A percentile compares a stretch with the other conserved stretches of the same genome.
phyloP scores from a whole-genome alignment of 495 filamentous ascomycete genomes.

The Penicillium bovifimosum region DNA sequence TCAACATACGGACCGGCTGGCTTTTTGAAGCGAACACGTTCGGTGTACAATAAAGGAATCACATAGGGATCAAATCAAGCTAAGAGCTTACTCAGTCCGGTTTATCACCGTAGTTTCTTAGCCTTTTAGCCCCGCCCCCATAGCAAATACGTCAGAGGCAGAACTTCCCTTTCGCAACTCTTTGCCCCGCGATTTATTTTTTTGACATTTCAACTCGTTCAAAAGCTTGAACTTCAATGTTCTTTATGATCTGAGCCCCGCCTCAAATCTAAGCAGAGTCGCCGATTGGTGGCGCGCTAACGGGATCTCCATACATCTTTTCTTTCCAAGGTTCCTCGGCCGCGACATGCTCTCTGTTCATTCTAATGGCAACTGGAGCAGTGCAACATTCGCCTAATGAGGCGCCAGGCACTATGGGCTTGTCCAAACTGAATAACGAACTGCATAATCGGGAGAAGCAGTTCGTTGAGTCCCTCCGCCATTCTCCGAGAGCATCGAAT shows the following conservation, averaged over 20 bases:
- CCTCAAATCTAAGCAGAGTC: slow-evolving; percentile 12
- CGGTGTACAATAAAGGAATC: slow-evolving; percentile 10
- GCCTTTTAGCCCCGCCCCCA: slow-evolving; percentile 21
- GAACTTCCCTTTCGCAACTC: slow-evolving; percentile 16
- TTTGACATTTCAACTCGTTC: background rate
- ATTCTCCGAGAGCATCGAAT: slow-evolving; percentile 40
- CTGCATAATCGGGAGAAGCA: slow-evolving; percentile 48
- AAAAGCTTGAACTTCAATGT: slow-evolving; percentile 10
- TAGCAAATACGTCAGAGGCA: slow-evolving; percentile 27
- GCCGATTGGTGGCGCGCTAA: slow-evolving; percentile 26
- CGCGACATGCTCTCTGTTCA: slow-evolving; percentile 32
- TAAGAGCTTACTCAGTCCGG: slow-evolving; percentile 19
- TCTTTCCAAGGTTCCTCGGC: slow-evolving; percentile 11
- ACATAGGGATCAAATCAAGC: slow-evolving; percentile 20
- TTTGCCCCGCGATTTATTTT: slow-evolving; percentile 16
- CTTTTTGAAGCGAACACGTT: slow-evolving; percentile 12
- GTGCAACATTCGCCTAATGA: slow-evolving; percentile 39
- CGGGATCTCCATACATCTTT: slow-evolving; percentile 19
- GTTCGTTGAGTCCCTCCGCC: slow-evolving; percentile 40
- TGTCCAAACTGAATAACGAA: slow-evolving; percentile 17
- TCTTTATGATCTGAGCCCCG: slow-evolving; percentile 12
- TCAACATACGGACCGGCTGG: slow-evolving; percentile 1
- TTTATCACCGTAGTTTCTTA: slow-evolving; percentile 24
- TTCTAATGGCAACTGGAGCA: slow-evolving; percentile 42
- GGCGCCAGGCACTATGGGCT: slow-evolving; percentile 24